phyloP scores from a whole-genome alignment of 768 basidiomycete genomes.

The Tylopilus plumbeoviolaceoides region DNA sequence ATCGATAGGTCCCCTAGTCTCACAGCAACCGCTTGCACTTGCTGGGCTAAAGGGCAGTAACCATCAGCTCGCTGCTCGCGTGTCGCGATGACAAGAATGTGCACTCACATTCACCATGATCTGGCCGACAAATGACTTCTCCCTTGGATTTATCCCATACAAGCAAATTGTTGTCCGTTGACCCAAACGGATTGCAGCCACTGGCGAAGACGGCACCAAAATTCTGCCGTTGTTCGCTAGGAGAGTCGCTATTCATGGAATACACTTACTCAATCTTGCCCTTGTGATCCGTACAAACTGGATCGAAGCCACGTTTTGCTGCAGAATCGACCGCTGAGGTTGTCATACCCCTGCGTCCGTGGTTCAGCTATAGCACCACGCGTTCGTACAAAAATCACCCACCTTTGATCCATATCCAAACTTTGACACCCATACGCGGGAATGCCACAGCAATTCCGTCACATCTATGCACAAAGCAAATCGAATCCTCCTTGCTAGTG shows the following conservation, averaged over 20 bases:
- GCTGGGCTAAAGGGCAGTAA: slow-evolving; percentile 21
- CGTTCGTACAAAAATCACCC: neutral
- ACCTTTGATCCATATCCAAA: slow-evolving; percentile 66
- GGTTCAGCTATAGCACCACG: slow-evolving; percentile 1
- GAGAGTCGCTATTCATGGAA: slow-evolving; percentile 34
- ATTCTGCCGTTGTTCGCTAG: slow-evolving; percentile 28
- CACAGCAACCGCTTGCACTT: slow-evolving; percentile 33
- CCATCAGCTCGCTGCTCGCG: slow-evolving; percentile 6
- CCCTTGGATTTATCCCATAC: slow-evolving; percentile 60
- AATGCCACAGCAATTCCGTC: slow-evolving; percentile 65
- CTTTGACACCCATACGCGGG: slow-evolving; percentile 53
- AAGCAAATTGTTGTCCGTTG: slow-evolving; percentile 48
- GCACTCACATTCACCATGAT: slow-evolving; percentile 54
- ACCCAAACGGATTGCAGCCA: slow-evolving; percentile 52
- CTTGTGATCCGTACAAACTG: slow-evolving; percentile 54
- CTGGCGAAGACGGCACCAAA: slow-evolving; percentile 55
- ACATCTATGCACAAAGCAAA: slow-evolving; percentile 51
- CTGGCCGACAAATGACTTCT: slow-evolving; percentile 52
- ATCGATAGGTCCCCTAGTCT: slow-evolving; percentile 8
- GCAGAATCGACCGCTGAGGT: slow-evolving; percentile 56
- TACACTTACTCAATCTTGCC: slow-evolving; percentile 54
- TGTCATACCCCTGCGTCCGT: slow-evolving; percentile 53
- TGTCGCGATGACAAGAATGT: neutral
- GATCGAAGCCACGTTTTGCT: slow-evolving; percentile 61
- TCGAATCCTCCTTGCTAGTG: slow-evolving; percentile 40